phyloP scores from a whole-genome alignment of 73 alveolate species.

The Paraurostyla sp. region DNA sequence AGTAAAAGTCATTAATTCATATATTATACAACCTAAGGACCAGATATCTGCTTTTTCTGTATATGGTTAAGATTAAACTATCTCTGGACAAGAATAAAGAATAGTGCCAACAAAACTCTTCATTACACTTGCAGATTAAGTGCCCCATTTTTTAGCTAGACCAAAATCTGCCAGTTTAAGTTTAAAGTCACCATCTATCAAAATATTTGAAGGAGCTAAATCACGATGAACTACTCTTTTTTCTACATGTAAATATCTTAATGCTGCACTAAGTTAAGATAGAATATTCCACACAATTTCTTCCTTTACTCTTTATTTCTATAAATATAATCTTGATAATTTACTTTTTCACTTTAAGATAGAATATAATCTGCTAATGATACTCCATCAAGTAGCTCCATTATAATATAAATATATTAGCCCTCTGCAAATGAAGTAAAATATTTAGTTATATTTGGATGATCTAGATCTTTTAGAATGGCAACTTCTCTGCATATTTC shows the following conservation, averaged over 20 bases:
- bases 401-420: conserved; percentile 88
- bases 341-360: conserved; percentile 82
- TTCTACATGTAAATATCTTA: conserved; percentile 88
- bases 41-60: conserved; percentile 86
- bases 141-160: conserved; percentile 91
- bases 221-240: conserved; percentile 94
- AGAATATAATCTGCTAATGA: conserved; percentile 90
- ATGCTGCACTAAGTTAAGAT: conserved; percentile 83
- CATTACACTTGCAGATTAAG: conserved; percentile 75
- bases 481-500: conserved; percentile 91
- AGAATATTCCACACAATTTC: conserved; percentile 93
- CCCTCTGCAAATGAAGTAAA: conserved; percentile 93
- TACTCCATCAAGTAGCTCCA: conserved; percentile 96
- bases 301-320: conserved; percentile 89
- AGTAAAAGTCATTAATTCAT: conserved; percentile 73
- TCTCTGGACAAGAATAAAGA: conserved; percentile 89
- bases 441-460: conserved; percentile 94
- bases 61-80: conserved; percentile 81
- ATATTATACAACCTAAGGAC: conserved; percentile 76
- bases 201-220: conserved; percentile 92
- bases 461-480: conserved; percentile 89
- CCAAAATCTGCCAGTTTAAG: conserved; percentile 98
- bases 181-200: conserved; percentile 86
- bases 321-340: background rate
- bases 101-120: conserved; percentile 91